phyloP scores from a whole-genome alignment of 257 asterid genomes.

The Solanum tarapatanum region DNA sequence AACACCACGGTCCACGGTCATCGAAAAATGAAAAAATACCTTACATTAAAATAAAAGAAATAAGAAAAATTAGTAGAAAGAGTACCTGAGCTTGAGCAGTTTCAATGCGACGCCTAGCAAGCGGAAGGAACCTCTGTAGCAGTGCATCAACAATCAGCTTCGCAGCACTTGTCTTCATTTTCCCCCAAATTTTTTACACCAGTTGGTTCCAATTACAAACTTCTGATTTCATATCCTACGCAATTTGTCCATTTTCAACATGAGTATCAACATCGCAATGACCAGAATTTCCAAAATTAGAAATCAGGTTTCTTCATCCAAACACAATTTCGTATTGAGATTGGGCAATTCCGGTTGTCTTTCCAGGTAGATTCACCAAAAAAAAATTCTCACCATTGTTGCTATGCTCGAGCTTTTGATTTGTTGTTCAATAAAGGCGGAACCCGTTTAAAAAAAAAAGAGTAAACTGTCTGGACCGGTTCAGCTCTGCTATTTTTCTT shows the following conservation, averaged over 20 bases:
- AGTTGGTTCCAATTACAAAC: background rate
- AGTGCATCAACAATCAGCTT: constrained; percentile 93
- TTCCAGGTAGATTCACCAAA: background rate
- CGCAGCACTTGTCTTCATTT: constrained; percentile 95
- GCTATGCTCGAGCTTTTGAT: background rate
- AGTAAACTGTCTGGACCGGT: background rate
- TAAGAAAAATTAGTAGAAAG: background rate
- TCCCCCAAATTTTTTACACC: background rate
- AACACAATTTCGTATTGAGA: background rate
- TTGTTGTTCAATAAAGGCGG: background rate
- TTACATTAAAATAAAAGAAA: background rate
- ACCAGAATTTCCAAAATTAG: background rate
- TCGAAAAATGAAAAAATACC: background rate
- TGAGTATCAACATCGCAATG: background rate
- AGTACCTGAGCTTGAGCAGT: constrained; percentile 99
- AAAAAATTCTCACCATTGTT: background rate
- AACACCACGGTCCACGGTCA: background rate
- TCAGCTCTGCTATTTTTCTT: background rate
- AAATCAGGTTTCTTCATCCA: background rate
- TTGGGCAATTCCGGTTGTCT: background rate
- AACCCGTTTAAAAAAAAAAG: background rate
- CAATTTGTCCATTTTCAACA: background rate
- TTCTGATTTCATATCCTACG: background rate
- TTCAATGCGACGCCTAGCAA: constrained; percentile 95
- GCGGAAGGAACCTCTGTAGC: constrained; percentile 96